Percentiles rank a stretch among this genome's conserved stretches.
Evolutionary conservation across 176 grass and related monocot species (phyloP).

Genomic region (Chrysopogon serrulatus): DNA sequence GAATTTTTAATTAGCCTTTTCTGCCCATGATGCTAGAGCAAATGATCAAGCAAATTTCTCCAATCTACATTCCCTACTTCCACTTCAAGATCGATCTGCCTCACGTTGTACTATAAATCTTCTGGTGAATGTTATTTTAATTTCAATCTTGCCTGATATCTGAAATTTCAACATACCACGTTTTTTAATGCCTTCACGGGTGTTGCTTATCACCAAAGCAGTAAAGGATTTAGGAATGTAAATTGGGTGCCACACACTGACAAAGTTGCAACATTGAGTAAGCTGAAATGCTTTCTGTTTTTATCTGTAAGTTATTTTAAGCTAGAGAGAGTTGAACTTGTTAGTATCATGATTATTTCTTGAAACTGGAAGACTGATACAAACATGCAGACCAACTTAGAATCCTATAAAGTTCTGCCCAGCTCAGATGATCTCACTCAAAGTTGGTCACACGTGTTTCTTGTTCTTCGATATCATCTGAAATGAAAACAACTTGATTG

Average conservation of each 20-base stretch:
- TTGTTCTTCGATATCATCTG: not conserved
- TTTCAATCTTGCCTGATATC: conserved; percentile 9
- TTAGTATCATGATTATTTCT: not conserved
- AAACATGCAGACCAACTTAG: not conserved
- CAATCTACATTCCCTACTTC: conserved; percentile 27
- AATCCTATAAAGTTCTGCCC: not conserved
- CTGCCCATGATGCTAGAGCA: conserved; percentile 34
- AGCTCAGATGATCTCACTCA: not conserved
- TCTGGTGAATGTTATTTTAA: conserved; percentile 18
- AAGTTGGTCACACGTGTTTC: conserved; percentile 1
- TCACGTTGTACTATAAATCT: conserved; percentile 21
- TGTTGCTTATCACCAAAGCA: conserved; percentile 9
- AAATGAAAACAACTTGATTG: not conserved
- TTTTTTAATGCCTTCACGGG: not conserved
- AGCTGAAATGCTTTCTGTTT: not conserved
- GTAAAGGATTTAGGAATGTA: conserved; percentile 25
- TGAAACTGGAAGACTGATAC: not conserved
- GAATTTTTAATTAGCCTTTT: conserved; percentile 16
- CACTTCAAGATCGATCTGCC: conserved; percentile 26
- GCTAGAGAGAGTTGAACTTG: not conserved
- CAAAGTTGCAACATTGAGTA: not conserved
- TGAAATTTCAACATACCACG: conserved; percentile 17
- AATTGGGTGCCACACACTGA: not conserved
- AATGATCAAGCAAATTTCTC: conserved; percentile 30
- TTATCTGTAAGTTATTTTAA: conserved; percentile 3